These are phyloP conservation scores for Penicillium crystallinum DNA, from an alignment of 495 filamentous ascomycete genomes.

Conservation along the genomic window DNA sequence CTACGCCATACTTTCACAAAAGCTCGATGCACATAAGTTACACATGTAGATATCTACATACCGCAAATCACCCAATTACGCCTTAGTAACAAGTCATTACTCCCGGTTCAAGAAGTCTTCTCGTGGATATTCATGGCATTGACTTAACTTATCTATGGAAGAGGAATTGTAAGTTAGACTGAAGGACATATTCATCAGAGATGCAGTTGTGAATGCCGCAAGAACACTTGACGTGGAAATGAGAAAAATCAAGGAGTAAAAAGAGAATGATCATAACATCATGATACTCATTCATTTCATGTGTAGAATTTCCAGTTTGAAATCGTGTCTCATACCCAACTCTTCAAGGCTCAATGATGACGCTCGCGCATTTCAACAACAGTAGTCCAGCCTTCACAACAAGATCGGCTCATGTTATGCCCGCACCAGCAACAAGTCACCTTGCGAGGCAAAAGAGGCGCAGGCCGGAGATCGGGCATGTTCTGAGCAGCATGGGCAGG, in stretches of 20 bases:
- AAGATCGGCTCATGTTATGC: conserved; percentile 66
- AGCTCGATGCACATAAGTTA: too few relatives aligned
- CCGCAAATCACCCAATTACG: too few relatives aligned
- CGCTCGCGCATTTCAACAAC: conserved; percentile 64
- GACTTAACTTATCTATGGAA: neutral
- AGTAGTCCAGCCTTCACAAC: conserved; percentile 70
- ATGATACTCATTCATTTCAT: neutral
- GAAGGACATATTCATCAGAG: neutral
- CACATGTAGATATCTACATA: too few relatives aligned
- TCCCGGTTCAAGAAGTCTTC: too few relatives aligned
- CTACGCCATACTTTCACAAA: too few relatives aligned
- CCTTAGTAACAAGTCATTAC: too few relatives aligned
- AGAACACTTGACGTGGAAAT: neutral
- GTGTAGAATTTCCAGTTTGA: neutral
- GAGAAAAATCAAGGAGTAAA: neutral
- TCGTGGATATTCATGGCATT: neutral
- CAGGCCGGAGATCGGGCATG: conserved; percentile 14
- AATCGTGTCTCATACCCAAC: neutral
- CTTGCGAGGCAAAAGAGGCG: conserved; percentile 50
- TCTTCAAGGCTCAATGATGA: conserved; percentile 41
- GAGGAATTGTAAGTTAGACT: neutral
- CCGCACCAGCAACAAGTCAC: conserved; percentile 74
- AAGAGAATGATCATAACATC: conserved; percentile 1
- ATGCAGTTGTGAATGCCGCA: neutral
- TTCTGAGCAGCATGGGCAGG: conserved; percentile 6